Conservation (phyloP, 192 early-diverging fungal genomes). For the Coemansia sp. region DNA sequence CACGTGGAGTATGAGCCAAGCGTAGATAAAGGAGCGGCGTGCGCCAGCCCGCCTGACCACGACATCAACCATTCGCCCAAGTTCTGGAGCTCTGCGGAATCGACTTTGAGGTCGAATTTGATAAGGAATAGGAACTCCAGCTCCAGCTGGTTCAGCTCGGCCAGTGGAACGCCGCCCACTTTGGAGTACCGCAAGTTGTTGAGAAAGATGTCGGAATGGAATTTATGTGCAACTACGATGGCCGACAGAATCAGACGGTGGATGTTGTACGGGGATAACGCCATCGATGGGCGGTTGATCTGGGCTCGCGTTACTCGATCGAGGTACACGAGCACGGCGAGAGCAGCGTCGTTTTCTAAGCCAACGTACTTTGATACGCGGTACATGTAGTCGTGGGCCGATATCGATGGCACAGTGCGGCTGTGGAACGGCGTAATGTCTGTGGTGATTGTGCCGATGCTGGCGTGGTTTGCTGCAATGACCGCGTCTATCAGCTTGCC, state of each 20-base stretch:
- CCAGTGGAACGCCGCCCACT: constrained; percentile 72
- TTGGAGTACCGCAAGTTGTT: constrained; percentile 73
- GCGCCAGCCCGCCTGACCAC: not conserved
- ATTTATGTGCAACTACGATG: constrained; percentile 75
- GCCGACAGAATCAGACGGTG: constrained; percentile 72
- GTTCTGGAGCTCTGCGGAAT: constrained; percentile 61
- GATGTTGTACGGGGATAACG: constrained; percentile 68
- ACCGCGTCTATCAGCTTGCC: constrained; percentile 39
- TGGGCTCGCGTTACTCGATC: constrained; percentile 61
- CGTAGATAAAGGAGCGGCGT: not conserved
- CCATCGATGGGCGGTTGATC: constrained; percentile 55
- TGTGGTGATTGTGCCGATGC: constrained; percentile 16
- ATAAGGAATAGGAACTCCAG: constrained; percentile 73
- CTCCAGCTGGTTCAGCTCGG: constrained; percentile 75
- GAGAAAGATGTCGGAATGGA: constrained; percentile 74
- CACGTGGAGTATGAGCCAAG: not conserved
- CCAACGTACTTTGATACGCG: constrained; percentile 71
- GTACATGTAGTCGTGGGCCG: constrained; percentile 64
- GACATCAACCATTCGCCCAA: constrained; percentile 64
- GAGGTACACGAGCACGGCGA: constrained; percentile 75
- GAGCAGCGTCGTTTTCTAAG: constrained; percentile 66
- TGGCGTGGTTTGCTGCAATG: constrained; percentile 24
- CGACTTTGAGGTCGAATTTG: constrained; percentile 71
- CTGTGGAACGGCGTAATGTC: constrained; percentile 72
- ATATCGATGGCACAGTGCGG: constrained; percentile 66